A percentile compares a stretch with the other conserved stretches of the same genome.
phyloP scores from a whole-genome alignment of 345 rosid genomes.

The Pistacia integerrima region DNA sequence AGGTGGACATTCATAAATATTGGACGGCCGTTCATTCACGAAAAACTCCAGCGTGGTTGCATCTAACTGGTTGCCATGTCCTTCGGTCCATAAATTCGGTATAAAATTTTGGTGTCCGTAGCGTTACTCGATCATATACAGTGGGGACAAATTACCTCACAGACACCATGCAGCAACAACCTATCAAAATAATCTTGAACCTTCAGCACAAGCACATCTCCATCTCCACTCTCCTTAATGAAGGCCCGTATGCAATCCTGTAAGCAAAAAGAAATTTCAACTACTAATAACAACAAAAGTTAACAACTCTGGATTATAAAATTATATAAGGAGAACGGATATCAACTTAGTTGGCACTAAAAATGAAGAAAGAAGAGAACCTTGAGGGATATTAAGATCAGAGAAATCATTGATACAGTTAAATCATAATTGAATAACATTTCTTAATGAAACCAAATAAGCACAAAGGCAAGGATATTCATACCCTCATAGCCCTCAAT shows the following conservation, averaged over 20 bases:
- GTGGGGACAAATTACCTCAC: slow-evolving; percentile 61
- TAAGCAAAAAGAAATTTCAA: neutral
- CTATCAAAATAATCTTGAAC: slow-evolving; percentile 93
- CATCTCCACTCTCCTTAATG: slow-evolving; percentile 52
- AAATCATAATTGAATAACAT: neutral
- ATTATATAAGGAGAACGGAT: neutral
- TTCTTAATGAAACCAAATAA: neutral
- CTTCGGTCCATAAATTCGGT: too few species aligned
- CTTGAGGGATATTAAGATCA: neutral
- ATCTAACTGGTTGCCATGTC: too few species aligned
- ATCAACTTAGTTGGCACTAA: neutral
- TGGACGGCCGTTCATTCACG: too few species aligned
- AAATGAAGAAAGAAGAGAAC: neutral
- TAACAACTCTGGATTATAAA: neutral
- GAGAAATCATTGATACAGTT: slow-evolving; percentile 2
- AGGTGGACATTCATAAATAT: too few species aligned
- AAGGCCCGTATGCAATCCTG: slow-evolving; percentile 72
- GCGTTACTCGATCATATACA: too few species aligned
- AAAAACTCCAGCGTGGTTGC: too few species aligned
- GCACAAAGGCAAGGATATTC: neutral
- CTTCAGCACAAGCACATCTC: slow-evolving; percentile 57
- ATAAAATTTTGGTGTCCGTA: too few species aligned
- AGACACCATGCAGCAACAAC: slow-evolving; percentile 87
- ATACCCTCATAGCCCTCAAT: slow-evolving; percentile 87
- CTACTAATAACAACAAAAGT: slow-evolving; percentile 2